These are phyloP conservation scores for Colletotrichum tamarilloi DNA, from an alignment of 2,329 filamentous ascomycete species.

Conservation along the genomic window DNA sequence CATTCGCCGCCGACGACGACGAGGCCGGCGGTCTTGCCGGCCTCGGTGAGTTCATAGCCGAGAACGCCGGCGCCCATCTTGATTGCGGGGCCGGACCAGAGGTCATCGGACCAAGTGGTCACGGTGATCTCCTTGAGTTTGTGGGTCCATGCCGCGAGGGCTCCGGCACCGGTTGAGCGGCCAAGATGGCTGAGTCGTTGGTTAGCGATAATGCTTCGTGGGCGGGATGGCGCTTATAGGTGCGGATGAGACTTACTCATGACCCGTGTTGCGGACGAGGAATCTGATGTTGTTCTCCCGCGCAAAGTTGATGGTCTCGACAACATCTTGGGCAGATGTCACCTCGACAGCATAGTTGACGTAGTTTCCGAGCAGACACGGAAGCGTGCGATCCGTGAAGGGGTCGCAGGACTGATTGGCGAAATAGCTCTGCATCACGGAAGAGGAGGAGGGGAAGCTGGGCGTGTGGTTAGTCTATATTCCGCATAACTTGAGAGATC, in stretches of 20 bases:
- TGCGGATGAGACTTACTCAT: constrained; percentile 39
- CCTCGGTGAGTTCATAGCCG: constrained; percentile 53
- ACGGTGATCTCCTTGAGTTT: constrained; percentile 54
- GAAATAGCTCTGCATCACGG: constrained; percentile 52
- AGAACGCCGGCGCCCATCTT: constrained; percentile 65
- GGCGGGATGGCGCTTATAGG: not conserved
- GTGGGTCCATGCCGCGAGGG: constrained; percentile 53
- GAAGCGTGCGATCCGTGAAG: constrained; percentile 48
- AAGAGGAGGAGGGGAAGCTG: constrained; percentile 51
- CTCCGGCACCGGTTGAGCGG: constrained; percentile 51
- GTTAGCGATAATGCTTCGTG: constrained; percentile 5
- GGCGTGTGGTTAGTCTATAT: constrained; percentile 13
- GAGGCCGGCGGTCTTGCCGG: constrained; percentile 19
- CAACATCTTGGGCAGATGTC: constrained; percentile 43
- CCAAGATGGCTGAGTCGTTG: constrained; percentile 49
- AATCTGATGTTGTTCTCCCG: constrained; percentile 50
- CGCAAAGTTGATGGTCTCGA: constrained; percentile 49
- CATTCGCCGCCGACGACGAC: constrained; percentile 61
- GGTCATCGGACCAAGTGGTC: constrained; percentile 48
- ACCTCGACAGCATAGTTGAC: constrained; percentile 52
- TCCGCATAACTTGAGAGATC: not conserved
- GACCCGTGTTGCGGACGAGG: constrained; percentile 48
- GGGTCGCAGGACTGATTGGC: constrained; percentile 52
- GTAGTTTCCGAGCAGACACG: constrained; percentile 57
- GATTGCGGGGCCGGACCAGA: constrained; percentile 62